phyloP scores from a whole-genome alignment of 106 monocot species.

The Ottelia alismoides region DNA sequence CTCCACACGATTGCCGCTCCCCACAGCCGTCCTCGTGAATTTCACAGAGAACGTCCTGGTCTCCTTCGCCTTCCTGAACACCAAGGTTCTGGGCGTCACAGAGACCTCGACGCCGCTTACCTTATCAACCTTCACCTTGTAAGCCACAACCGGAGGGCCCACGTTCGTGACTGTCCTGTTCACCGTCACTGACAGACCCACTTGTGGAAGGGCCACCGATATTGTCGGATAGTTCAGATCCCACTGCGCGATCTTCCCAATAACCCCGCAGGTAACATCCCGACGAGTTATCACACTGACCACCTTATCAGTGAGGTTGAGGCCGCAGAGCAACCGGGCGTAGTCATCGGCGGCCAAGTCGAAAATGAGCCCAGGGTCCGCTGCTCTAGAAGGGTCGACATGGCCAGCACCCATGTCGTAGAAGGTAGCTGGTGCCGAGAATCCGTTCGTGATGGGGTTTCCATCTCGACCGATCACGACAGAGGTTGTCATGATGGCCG shows the following conservation, averaged over 20 bases:
- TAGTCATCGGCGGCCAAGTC: conserved; percentile 28
- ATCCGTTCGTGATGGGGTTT: conserved; percentile 18
- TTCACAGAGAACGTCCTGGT: conserved; percentile 10
- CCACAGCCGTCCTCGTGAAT: not conserved
- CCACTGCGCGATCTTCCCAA: not conserved
- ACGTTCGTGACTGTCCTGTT: conserved; percentile 20
- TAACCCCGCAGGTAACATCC: not conserved
- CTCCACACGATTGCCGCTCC: not conserved
- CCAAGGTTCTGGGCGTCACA: conserved; percentile 10
- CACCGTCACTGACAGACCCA: not conserved
- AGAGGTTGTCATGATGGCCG: conserved; percentile 39
- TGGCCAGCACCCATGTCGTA: not conserved
- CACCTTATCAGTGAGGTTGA: conserved; percentile 7
- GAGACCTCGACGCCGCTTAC: conserved; percentile 9
- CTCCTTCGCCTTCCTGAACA: conserved; percentile 9
- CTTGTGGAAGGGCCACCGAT: not conserved
- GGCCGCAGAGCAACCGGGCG: conserved; percentile 29
- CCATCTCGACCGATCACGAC: conserved; percentile 1
- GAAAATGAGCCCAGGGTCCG: conserved; percentile 42
- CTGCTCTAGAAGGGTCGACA: not conserved
- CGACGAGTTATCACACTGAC: not conserved
- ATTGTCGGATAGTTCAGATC: conserved; percentile 31
- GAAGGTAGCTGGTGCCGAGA: not conserved
- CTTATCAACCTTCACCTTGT: not conserved
- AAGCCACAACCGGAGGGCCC: conserved; percentile 7